Conservation (phyloP, 2,329 filamentous ascomycete species). For the Myrmaecium sp. region DNA sequence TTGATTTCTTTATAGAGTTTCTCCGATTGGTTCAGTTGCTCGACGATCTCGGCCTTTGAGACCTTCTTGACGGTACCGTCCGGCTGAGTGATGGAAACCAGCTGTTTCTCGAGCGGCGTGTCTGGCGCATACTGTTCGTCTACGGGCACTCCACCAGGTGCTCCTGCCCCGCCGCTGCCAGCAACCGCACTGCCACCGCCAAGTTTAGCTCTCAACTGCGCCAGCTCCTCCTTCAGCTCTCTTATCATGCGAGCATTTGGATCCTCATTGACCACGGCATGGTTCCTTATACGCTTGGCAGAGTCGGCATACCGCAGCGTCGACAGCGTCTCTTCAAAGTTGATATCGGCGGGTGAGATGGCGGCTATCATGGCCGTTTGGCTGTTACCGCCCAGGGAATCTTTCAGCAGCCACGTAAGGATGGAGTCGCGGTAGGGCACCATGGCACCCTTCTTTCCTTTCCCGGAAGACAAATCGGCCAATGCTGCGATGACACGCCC, state of each 20-base stretch:
- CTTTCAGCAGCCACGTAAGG: conserved; percentile 90
- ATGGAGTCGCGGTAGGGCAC: conserved; percentile 96
- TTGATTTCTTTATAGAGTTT: conserved; percentile 93
- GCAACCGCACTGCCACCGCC: conserved; percentile 27
- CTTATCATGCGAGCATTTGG: conserved; percentile 98
- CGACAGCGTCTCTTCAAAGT: conserved; percentile 93
- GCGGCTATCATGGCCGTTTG: conserved; percentile 99
- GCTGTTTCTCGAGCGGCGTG: conserved; percentile 85
- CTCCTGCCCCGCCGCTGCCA: conserved; percentile 7
- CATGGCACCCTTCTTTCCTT: conserved; percentile 60
- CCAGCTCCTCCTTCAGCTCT: conserved; percentile 88
- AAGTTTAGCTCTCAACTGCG: conserved; percentile 72
- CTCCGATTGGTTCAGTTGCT: conserved; percentile 90
- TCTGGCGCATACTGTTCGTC: conserved; percentile 84
- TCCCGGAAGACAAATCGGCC: conserved; percentile 72
- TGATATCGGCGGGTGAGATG: conserved; percentile 95
- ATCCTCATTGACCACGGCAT: conserved; percentile 97
- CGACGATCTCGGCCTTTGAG: conserved; percentile 93
- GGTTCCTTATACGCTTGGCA: conserved; percentile 98
- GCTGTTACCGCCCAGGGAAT: conserved; percentile 93
- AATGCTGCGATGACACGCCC: conserved; percentile 94
- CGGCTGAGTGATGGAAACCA: conserved; percentile 77
- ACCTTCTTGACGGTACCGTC: conserved; percentile 88
- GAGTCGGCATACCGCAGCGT: conserved; percentile 94
- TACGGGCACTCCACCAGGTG: conserved; percentile 31